These are phyloP conservation scores for Phascolomyces articulosus DNA, from an alignment of 371 early-diverging fungal species.

Conservation along the genomic window DNA sequence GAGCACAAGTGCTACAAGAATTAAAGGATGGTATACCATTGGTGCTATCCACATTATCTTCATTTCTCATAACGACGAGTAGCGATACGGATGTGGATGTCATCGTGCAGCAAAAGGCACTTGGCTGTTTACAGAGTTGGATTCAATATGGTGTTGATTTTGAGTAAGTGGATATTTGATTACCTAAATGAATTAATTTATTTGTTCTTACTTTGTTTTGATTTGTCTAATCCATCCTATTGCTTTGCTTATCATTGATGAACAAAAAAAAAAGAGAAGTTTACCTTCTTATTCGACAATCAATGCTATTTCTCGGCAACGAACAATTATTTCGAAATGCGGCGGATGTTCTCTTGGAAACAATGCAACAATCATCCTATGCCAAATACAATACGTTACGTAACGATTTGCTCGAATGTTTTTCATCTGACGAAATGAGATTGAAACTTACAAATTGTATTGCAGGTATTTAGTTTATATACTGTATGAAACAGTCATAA, in stretches of 20 bases:
- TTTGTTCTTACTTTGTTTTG: too few relatives aligned
- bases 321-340: slow-evolving; percentile 52
- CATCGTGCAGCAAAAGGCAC: slow-evolving; percentile 42
- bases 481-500: background rate
- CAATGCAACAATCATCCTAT: slow-evolving; percentile 50
- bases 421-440: slow-evolving; percentile 57
- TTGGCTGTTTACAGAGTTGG: slow-evolving; percentile 65
- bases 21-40: slow-evolving; percentile 49
- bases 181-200: too few relatives aligned
- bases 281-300: slow-evolving; percentile 47
- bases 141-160: slow-evolving; percentile 62
- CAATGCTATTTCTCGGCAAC: slow-evolving; percentile 42
- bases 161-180: slow-evolving; percentile 41
- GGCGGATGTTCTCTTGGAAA: slow-evolving; percentile 57
- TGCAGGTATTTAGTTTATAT: slow-evolving; percentile 28
- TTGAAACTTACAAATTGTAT: slow-evolving; percentile 48
- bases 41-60: slow-evolving; percentile 46
- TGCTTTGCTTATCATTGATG: too few relatives aligned
- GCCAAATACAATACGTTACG: slow-evolving; percentile 45
- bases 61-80: slow-evolving; percentile 4
- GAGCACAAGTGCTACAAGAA: slow-evolving; percentile 38
- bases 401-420: slow-evolving; percentile 55
- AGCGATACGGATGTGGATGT: too few relatives aligned
- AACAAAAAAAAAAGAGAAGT: slow-evolving; percentile 24
- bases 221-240: too few relatives aligned